A percentile compares a stretch with the other conserved stretches of the same genome.
Conservation (phyloP, 805 yeast species). For the Clavispora asparagi region DNA sequence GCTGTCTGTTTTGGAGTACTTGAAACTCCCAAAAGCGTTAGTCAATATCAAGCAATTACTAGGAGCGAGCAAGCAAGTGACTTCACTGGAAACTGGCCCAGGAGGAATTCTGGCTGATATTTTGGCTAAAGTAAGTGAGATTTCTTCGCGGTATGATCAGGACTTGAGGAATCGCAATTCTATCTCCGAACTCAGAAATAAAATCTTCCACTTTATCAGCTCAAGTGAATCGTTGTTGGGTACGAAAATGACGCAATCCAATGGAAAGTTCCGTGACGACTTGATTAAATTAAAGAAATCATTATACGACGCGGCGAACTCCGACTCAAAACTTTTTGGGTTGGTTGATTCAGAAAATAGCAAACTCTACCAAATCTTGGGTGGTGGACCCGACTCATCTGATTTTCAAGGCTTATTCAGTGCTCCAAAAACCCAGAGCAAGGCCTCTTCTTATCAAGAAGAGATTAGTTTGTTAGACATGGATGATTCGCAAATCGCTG, state of each 20-base stretch:
- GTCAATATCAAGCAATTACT: constrained; percentile 46
- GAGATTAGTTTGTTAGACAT: constrained; percentile 58
- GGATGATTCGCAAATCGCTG: constrained; percentile 42
- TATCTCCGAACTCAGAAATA: constrained; percentile 27
- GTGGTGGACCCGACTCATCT: constrained; percentile 39
- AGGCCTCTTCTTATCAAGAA: constrained; percentile 14
- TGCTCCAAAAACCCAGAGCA: neutral
- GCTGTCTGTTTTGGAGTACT: constrained; percentile 71
- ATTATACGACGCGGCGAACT: constrained; percentile 52
- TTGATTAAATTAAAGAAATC: constrained; percentile 53
- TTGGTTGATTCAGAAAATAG: constrained; percentile 35
- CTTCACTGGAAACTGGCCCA: neutral
- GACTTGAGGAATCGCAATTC: constrained; percentile 30
- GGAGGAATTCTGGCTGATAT: constrained; percentile 4
- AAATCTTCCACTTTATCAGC: constrained; percentile 31
- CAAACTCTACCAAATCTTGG: constrained; percentile 21
- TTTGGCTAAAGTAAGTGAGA: constrained; percentile 15
- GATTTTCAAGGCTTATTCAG: constrained; percentile 32
- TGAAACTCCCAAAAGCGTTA: constrained; percentile 67
- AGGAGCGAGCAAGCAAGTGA: constrained; percentile 6
- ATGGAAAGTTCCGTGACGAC: constrained; percentile 42
- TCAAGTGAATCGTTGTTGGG: constrained; percentile 25
- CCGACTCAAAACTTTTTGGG: constrained; percentile 51
- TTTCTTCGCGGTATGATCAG: constrained; percentile 21
- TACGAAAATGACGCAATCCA: constrained; percentile 3